Evolutionary conservation across 164 flowering plant species (phyloP), one percentile per base, ranked within the genome.

Genomic region (Nymphaea thermarum): DNA sequence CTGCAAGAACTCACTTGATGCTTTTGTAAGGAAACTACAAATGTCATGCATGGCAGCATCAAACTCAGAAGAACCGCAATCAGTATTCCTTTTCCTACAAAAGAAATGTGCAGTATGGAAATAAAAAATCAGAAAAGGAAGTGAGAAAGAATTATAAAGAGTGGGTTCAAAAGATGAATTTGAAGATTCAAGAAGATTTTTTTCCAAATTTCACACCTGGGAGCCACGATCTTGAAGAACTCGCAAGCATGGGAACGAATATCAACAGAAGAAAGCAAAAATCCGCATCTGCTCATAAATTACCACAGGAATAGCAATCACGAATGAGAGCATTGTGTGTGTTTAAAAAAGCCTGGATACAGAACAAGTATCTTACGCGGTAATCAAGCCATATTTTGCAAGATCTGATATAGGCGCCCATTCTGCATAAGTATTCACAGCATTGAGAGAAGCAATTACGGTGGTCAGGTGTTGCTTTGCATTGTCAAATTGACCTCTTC

Each of bases 241-340:
- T 95, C 98, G 77, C 96, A 88, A 64, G 99, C 97, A 83, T 87
- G 90, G 75, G 92, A 88, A 18, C 98, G 96, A 68, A 90, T 92
- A 68, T 92, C 98, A 62, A 84, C 83, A 68, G 97, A 83, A 73
- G 93, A 82, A 68, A 95, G 96, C 68, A 95, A 81, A 79, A 82
- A 79, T 10, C 96, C 86, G 72, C 98, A 95, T 72, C 99, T 92
- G 81, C 67, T 55, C 60, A 55, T 55, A 55, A 55, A 55, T 55
- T 10, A 16, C 10, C 60, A 55, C 36, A 25, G 36, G 36, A 25
- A 25, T 25, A 25, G 36, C 17, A 69, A 6, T 17, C 43, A 12
- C 12, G 43, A 36, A 61, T 12, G 18, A 68, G 51, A n/a, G 36
- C 36, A 25, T 25, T 25, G 36, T 25, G 36, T 53, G 55, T 65